Conservation (phyloP, 345 rosid species). For the Eutrema yunnanense region DNA sequence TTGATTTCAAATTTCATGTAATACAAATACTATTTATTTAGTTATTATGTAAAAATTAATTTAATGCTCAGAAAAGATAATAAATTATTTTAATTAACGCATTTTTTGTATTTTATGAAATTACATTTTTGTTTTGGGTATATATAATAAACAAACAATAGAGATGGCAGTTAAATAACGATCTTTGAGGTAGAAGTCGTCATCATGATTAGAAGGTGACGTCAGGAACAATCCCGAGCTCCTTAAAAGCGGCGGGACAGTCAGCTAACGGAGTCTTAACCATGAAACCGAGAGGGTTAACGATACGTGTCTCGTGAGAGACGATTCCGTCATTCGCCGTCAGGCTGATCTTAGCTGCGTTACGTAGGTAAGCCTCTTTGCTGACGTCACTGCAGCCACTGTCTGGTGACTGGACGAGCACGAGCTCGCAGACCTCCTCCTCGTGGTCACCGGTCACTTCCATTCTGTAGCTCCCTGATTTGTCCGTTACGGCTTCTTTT, state of each 20-base stretch:
- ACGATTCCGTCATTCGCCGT: conserved; percentile 44
- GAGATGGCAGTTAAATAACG: neutral
- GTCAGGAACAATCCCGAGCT: conserved; percentile 40
- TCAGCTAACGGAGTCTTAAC: conserved; percentile 35
- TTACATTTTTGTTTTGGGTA: neutral
- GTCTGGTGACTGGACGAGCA: conserved; percentile 34
- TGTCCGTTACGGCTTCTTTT: conserved; percentile 36
- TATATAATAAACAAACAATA: neutral
- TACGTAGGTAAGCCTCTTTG: conserved; percentile 29
- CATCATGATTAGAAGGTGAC: conserved; percentile 19
- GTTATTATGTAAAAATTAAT: neutral
- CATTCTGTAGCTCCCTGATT: conserved; percentile 37
- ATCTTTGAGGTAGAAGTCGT: neutral
- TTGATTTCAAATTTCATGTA: neutral
- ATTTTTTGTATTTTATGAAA: neutral
- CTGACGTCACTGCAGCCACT: conserved; percentile 38
- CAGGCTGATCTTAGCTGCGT: conserved; percentile 41
- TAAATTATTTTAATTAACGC: neutral
- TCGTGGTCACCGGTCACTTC: conserved; percentile 52
- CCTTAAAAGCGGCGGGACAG: conserved; percentile 45
- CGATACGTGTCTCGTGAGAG: conserved; percentile 33
- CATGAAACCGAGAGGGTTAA: conserved; percentile 62
- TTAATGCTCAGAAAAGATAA: neutral
- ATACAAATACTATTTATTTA: neutral
- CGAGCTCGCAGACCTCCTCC: conserved; percentile 54